Evolutionary conservation across 768 basidiomycete genomes (phyloP).

Genomic region (Tricholoma hemisulphureum): DNA sequence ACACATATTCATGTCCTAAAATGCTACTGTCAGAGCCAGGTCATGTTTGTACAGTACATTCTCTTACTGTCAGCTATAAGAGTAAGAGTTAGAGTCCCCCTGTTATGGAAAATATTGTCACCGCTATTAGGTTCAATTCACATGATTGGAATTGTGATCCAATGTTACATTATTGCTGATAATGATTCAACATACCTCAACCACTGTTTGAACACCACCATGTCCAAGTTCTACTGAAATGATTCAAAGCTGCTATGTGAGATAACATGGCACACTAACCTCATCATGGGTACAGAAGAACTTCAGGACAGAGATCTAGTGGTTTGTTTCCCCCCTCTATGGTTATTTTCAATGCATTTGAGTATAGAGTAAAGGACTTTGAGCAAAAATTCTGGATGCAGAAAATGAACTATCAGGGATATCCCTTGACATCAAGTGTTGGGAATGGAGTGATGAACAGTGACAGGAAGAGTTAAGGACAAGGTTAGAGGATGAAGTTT

Average conservation of each 20-base stretch:
- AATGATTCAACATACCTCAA: too few species aligned
- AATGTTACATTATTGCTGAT: too few species aligned
- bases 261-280: not conserved
- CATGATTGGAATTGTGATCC: not conserved
- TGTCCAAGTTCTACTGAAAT: not conserved
- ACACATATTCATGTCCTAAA: not conserved
- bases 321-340: not conserved
- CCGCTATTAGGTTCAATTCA: not conserved
- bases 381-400: not conserved
- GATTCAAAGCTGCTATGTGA: not conserved
- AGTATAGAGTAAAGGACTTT: not conserved
- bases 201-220: too few species aligned
- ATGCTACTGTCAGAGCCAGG: not conserved
- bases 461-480: too few species aligned
- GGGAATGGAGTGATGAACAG: too few species aligned
- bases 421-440: not conserved
- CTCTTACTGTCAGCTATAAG: too few species aligned
- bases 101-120: too few species aligned
- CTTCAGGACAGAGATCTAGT: not conserved
- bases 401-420: not conserved
- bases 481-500: too few species aligned
- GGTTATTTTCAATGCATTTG: not conserved
- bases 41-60: not conserved
- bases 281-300: not conserved
- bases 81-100: too few species aligned